phyloP scores from a whole-genome alignment of 192 early-diverging fungal species.

The Entrophospora sp. region DNA sequence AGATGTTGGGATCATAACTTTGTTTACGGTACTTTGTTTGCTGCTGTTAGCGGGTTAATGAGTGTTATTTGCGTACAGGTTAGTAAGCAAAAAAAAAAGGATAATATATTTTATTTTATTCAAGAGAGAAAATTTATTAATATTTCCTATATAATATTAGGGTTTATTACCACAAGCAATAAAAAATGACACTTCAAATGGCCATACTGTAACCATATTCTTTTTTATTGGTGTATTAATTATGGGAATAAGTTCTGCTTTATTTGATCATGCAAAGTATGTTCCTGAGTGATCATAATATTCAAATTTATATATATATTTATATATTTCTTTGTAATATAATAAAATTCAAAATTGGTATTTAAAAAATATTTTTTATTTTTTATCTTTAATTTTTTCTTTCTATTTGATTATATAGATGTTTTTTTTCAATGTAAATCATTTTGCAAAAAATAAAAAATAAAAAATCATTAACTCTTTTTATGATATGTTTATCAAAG shows the following conservation, averaged over 20 bases:
- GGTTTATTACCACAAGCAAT: slow-evolving; percentile 16
- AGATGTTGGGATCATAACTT: slow-evolving; percentile 8
- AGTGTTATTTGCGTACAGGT: slow-evolving; percentile 9
- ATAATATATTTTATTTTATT: not conserved
- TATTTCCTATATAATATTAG: not conserved
- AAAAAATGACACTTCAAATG: slow-evolving; percentile 3
- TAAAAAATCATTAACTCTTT: no score
- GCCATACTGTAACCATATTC: not conserved
- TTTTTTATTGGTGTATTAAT: slow-evolving; percentile 11
- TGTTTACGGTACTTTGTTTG: slow-evolving; percentile 5
- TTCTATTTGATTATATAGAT: no score
- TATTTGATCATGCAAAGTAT: no score
- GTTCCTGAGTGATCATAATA: no score
- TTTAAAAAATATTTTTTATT: no score
- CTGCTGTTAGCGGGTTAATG: slow-evolving; percentile 3
- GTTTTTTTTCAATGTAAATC: no score
- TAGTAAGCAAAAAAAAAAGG: not conserved
- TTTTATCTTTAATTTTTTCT: no score
- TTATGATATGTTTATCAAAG: no score
- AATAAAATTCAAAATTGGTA: no score
- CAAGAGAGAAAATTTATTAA: not conserved
- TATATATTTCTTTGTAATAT: no score
- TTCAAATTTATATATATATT: no score
- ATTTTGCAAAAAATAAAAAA: no score
- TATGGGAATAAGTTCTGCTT: not conserved